A percentile compares a stretch with the other conserved stretches of the same genome.
phyloP scores from a whole-genome alignment of 306 rosid genomes.

The Trifolium repens region DNA sequence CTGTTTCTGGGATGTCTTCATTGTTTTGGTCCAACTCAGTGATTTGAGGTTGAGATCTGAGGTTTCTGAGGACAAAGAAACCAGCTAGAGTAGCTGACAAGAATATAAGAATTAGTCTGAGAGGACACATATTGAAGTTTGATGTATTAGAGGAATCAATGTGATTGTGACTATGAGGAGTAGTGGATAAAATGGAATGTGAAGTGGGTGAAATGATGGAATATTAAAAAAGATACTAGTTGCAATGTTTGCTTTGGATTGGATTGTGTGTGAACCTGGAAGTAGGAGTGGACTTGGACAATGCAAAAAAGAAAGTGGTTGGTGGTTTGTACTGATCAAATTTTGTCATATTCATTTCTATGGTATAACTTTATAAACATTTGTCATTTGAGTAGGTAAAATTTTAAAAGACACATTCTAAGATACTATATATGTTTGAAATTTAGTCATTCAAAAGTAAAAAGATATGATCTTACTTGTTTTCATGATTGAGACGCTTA shows the following conservation, averaged over 20 bases:
- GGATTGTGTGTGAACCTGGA: not conserved
- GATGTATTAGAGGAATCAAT: not conserved
- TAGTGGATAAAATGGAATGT: not conserved
- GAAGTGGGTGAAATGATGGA: not conserved
- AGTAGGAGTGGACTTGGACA: constrained; percentile 6
- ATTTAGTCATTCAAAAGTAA: too few species aligned
- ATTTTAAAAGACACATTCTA: too few species aligned
- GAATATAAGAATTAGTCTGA: constrained; percentile 72
- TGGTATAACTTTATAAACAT: not conserved
- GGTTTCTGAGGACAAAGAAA: constrained; percentile 59
- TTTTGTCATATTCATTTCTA: not conserved
- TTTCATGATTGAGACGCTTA: too few species aligned
- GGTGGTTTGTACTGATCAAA: not conserved
- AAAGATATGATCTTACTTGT: too few species aligned
- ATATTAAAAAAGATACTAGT: too few species aligned
- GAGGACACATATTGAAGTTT: constrained; percentile 67
- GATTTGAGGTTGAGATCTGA: constrained; percentile 43
- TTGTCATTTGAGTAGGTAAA: too few species aligned
- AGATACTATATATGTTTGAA: too few species aligned
- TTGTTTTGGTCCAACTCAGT: not conserved
- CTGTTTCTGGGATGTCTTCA: not conserved
- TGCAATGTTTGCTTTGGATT: too few species aligned
- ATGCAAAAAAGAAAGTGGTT: not conserved
- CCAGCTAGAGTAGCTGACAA: constrained; percentile 90
- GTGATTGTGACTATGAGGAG: not conserved